phyloP scores from a whole-genome alignment of 2,329 filamentous ascomycete genomes.

The Orbilia brochopaga region DNA sequence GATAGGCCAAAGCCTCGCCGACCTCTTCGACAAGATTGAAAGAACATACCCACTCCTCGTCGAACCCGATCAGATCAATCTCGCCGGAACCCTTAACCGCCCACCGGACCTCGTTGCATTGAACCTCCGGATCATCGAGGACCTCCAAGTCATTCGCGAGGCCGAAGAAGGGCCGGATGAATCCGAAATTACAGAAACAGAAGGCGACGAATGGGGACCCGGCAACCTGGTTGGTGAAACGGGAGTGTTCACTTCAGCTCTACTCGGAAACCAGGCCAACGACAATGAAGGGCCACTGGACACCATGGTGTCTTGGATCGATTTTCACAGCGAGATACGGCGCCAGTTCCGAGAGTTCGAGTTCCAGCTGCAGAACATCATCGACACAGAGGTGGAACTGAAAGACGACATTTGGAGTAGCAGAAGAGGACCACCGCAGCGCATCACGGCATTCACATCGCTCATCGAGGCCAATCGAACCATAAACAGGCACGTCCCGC shows the following conservation, averaged over 20 bases:
- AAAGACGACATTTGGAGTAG: slow-evolving; percentile 14
- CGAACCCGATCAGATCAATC: not conserved
- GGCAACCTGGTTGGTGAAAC: no score
- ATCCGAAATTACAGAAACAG: slow-evolving; percentile 10
- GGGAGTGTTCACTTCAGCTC: no score
- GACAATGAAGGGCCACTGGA: no score
- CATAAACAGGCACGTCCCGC: not conserved
- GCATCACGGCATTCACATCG: not conserved
- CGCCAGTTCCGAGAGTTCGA: slow-evolving; percentile 16
- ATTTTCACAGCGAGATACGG: no score
- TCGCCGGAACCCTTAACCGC: not conserved
- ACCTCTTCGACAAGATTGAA: slow-evolving; percentile 15
- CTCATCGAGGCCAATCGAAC: not conserved
- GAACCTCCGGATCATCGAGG: slow-evolving; percentile 14
- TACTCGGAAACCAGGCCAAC: no score
- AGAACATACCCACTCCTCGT: slow-evolving; percentile 8
- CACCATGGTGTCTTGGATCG: no score
- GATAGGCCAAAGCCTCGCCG: slow-evolving; percentile 6
- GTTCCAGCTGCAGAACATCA: slow-evolving; percentile 16
- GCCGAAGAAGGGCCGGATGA: slow-evolving; percentile 21
- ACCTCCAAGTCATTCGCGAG: slow-evolving; percentile 1
- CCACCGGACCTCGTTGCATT: slow-evolving; percentile 17
- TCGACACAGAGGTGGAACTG: slow-evolving; percentile 9
- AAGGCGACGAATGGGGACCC: slow-evolving; percentile 22
- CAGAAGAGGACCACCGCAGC: not conserved